Conservation (phyloP, 768 basidiomycete species). For the Podaxis sp. region DNA sequence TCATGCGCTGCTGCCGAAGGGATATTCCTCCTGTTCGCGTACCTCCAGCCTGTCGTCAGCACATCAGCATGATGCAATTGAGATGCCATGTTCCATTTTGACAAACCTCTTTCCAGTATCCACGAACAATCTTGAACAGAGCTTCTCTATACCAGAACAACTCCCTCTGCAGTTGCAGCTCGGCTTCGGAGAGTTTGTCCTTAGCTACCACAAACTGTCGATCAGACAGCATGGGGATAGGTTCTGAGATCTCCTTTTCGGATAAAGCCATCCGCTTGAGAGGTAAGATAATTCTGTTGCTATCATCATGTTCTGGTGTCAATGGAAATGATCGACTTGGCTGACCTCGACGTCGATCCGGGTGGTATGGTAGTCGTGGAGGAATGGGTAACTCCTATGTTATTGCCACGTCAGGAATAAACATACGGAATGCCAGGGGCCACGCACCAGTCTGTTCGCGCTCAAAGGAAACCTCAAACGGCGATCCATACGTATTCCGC, state of each 20-base stretch:
- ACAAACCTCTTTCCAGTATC: slow-evolving; percentile 84
- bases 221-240: slow-evolving; percentile 83
- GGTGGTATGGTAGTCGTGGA: slow-evolving; percentile 70
- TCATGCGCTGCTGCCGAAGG: slow-evolving; percentile 73
- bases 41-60: slow-evolving; percentile 62
- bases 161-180: slow-evolving; percentile 66
- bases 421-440: neutral
- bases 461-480: slow-evolving; percentile 84
- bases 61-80: neutral
- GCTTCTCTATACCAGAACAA: slow-evolving; percentile 97
- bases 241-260: slow-evolving; percentile 48
- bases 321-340: neutral
- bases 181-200: slow-evolving; percentile 51
- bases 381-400: slow-evolving; percentile 34
- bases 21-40: slow-evolving; percentile 72
- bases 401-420: neutral
- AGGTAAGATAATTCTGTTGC: slow-evolving; percentile 58
- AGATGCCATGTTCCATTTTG: neutral
- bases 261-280: slow-evolving; percentile 66
- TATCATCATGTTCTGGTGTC: neutral
- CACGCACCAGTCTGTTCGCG: slow-evolving; percentile 57
- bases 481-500: slow-evolving; percentile 86
- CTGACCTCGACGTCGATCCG: slow-evolving; percentile 79
- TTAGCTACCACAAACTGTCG: slow-evolving; percentile 89
- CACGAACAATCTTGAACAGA: slow-evolving; percentile 63